Conservation (phyloP, 2,329 filamentous ascomycete species). For the Phaeoacremonium minimum region DNA sequence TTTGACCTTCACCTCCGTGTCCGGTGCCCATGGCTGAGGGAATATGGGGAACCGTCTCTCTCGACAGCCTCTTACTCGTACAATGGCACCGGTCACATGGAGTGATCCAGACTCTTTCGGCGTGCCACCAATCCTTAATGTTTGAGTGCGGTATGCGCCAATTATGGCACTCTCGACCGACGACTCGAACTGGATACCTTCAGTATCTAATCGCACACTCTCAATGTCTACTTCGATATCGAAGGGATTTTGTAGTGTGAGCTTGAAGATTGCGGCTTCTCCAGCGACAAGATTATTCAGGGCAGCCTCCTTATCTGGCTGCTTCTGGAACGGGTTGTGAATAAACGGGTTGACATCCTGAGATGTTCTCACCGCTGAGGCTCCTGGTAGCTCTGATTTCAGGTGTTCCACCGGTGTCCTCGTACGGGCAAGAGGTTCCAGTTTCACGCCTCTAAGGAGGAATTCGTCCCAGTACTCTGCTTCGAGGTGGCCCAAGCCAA, state of each 20-base stretch:
- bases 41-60: constrained; percentile 84
- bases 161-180: constrained; percentile 62
- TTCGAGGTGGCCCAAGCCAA: constrained; percentile 65
- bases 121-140: constrained; percentile 65
- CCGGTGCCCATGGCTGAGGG: constrained; percentile 67
- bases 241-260: constrained; percentile 90
- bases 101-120: constrained; percentile 65
- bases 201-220: constrained; percentile 68
- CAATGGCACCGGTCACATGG: constrained; percentile 70
- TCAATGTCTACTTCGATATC: constrained; percentile 92
- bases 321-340: constrained; percentile 87
- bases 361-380: constrained; percentile 44
- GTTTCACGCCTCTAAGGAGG: constrained; percentile 70
- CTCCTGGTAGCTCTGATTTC: constrained; percentile 48
- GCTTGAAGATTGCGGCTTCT: constrained; percentile 71
- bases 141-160: constrained; percentile 79
- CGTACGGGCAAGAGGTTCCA: constrained; percentile 58
- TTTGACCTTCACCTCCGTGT: constrained; percentile 71
- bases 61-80: constrained; percentile 77
- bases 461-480: constrained; percentile 98
- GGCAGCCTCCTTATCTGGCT: constrained; percentile 51
- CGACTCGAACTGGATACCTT: constrained; percentile 69
- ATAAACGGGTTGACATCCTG: constrained; percentile 80
- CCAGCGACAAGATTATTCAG: constrained; percentile 73
- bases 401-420: constrained; percentile 64